Percentiles rank a stretch among this genome's conserved stretches.
Conservation (phyloP, 176 grass and related monocot species). For the Saccharum spontaneum region DNA sequence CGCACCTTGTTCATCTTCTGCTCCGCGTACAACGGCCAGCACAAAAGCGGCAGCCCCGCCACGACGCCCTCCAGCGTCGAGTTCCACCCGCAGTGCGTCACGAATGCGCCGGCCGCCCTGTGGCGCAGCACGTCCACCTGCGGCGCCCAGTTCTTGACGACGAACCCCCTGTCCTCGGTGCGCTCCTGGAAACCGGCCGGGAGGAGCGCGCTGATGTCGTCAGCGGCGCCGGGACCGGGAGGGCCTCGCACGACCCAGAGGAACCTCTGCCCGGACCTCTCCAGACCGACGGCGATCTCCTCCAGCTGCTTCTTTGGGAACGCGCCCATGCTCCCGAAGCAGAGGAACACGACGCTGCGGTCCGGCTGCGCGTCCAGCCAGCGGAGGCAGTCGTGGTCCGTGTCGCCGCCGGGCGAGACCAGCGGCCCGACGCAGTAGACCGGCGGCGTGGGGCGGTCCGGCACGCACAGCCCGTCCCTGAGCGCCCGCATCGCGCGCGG, state of each 20-base stretch:
- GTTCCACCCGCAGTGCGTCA: constrained; percentile 60
- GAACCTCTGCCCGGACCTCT: not conserved
- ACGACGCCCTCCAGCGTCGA: constrained; percentile 33
- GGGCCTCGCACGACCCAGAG: constrained; percentile 2
- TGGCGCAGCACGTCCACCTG: constrained; percentile 31
- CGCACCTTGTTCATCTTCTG: constrained; percentile 34
- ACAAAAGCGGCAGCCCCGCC: constrained; percentile 34
- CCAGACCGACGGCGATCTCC: constrained; percentile 8
- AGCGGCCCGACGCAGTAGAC: constrained; percentile 31
- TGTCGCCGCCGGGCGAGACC: not conserved
- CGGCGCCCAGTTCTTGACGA: constrained; percentile 19
- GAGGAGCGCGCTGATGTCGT: not conserved
- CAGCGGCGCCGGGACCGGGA: no score
- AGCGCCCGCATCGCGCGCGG: constrained; percentile 20
- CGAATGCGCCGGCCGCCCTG: constrained; percentile 17
- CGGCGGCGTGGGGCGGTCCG: constrained; percentile 12
- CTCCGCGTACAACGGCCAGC: constrained; percentile 39
- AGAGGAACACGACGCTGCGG: constrained; percentile 52
- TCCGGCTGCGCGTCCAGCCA: constrained; percentile 41
- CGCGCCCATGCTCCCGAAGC: constrained; percentile 36
- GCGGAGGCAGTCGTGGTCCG: not conserved
- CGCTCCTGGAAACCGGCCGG: constrained; percentile 3
- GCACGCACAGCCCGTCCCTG: not conserved
- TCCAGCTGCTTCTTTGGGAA: not conserved
- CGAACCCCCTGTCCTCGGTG: not conserved